Percentiles rank a stretch among this genome's conserved stretches.
These are phyloP conservation scores for Persicaria maculosa DNA, from an alignment of 148 eudicot species.

Conservation along the genomic window DNA sequence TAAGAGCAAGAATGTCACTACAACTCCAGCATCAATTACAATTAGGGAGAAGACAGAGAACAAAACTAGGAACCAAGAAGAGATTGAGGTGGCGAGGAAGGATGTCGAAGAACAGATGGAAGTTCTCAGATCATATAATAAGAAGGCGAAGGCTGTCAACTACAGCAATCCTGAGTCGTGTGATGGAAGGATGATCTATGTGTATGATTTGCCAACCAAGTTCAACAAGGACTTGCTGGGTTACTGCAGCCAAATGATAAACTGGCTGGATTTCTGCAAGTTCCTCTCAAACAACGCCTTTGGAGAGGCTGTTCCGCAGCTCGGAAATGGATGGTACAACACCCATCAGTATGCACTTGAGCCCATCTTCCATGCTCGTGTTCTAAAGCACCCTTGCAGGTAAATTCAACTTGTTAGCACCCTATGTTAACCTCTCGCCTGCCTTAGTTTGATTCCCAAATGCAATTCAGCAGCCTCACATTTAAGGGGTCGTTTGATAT, in stretches of 20 bases:
- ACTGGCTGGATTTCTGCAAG: slow-evolving; percentile 52
- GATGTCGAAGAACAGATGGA: slow-evolving; percentile 38
- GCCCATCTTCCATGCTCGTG: slow-evolving; percentile 59
- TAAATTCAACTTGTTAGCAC: neutral
- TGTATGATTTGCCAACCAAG: slow-evolving; percentile 68
- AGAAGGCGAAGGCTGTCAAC: slow-evolving; percentile 14
- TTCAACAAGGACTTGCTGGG: slow-evolving; percentile 56
- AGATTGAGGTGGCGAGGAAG: slow-evolving; percentile 22
- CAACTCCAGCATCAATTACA: slow-evolving; percentile 5
- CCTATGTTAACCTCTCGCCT: too few species aligned
- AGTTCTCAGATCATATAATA: slow-evolving; percentile 48
- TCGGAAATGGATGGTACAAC: slow-evolving; percentile 66
- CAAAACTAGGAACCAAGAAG: slow-evolving; percentile 20
- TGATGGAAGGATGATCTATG: slow-evolving; percentile 55
- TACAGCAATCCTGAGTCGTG: slow-evolving; percentile 21
- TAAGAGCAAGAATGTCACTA: neutral
- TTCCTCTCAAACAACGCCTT: slow-evolving; percentile 44
- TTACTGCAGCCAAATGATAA: slow-evolving; percentile 43
- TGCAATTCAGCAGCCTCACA: too few species aligned
- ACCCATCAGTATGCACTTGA: slow-evolving; percentile 73
- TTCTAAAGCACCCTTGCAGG: slow-evolving; percentile 64
- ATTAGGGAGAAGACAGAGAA: neutral
- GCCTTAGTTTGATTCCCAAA: too few species aligned
- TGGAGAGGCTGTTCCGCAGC: slow-evolving; percentile 51
- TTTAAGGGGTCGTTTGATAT: too few species aligned